Evolutionary conservation across 2,329 filamentous ascomycete species (phyloP), one percentile per base, ranked within the genome.

Genomic region (Colletotrichum caudatum): DNA sequence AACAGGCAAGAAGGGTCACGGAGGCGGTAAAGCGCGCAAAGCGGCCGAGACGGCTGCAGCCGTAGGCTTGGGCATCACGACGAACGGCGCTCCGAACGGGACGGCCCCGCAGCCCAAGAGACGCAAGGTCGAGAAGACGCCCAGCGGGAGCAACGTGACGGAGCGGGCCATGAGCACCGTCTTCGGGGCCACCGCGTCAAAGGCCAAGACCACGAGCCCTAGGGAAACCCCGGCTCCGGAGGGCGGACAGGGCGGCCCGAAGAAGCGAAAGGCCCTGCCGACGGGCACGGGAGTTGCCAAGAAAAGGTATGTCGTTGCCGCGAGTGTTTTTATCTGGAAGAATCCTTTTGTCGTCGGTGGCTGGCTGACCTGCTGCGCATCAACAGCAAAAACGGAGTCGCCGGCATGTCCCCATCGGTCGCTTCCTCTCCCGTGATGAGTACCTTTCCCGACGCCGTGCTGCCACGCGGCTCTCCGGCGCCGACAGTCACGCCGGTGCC

Each of bases 391-490:
- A 82, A 81, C 67, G 79, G 80, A 35, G 73, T 76, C 44, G 83
- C 84, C 35, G 87, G 85, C 70, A 88, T 90, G 76, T 93, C 93
- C 1, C 90, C 93, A 23, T 91, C 91, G 3, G 84, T 92, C 74
- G 88, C 90, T n/a, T 92, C 94, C 1, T 95, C 94, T 1, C 93
- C 94, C 23, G 87, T 94, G 58, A 85, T 93, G 59, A 88, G 89
- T 60, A 88, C 87, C n/a, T 89, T 94, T 70, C 87, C 89, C 35
- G 93, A 94, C 75, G 84, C 82, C 2, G 86, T 86, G 74, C 85
- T 82, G 74, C 81, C 79, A 75, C 85, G 83, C 74, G 84, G 77
- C 65, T 93, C 91, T 51, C 92, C 92, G 37, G 89, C 86, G 11
- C 91, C 91, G 8, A 81, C 82, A 20, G 41, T 61, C 2, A 58